Evolutionary conservation across 352 stramenopile genomes (phyloP), one percentile per base, ranked within the genome.

Genomic region (Pythium periplocum): DNA sequence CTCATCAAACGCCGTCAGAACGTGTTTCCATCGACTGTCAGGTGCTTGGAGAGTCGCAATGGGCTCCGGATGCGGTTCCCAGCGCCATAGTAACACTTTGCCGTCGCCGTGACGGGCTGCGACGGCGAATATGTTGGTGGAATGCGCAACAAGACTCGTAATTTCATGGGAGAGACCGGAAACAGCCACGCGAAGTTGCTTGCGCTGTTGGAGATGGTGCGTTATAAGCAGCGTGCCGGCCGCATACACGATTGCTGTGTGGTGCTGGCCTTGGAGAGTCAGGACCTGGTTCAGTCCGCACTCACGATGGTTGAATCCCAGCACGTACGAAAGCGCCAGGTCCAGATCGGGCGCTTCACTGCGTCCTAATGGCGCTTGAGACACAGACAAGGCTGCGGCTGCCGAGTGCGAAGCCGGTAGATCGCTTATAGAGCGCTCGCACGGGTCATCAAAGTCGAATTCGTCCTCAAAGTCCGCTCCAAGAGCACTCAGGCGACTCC

Each of bases 311-410:
- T 89, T 89, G 6, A 86, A 61, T 26, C 78, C 78, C 36, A 75
- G 69, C 5, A 76, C 73, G 35, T 62, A 65, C 0, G 52, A 63
- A 3, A 86, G 43, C 1, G 69, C 70, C n/a, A 89, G 66, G n/a
- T 83, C 70, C 40, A 89, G 41, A 63, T 87, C 74, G 0, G 78
- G 74, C 0, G 76, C 76, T 51, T 89, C 76, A 0, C 68, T 79
- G 17, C 17, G 17, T 26, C 17, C 17, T 26, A 26, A 26, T 26
- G 17, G 17, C 17, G 17, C 17, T 26, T 26, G 17, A 26, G 17
- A 26, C 17, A 26, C 17, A 26, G 17, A 26, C 17, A 26, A 26
- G 17, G 17, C 17, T 26, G 17, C 17, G 17, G 17, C 17, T 26
- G 17, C 17, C 17, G 17, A 26, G 17, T 26, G 17, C 0, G 17